Percentiles rank a stretch among this genome's conserved stretches.
Evolutionary conservation across 1,284 basidiomycete species (phyloP).

Genomic region (Cutaneotrichosporon cyanovorans): DNA sequence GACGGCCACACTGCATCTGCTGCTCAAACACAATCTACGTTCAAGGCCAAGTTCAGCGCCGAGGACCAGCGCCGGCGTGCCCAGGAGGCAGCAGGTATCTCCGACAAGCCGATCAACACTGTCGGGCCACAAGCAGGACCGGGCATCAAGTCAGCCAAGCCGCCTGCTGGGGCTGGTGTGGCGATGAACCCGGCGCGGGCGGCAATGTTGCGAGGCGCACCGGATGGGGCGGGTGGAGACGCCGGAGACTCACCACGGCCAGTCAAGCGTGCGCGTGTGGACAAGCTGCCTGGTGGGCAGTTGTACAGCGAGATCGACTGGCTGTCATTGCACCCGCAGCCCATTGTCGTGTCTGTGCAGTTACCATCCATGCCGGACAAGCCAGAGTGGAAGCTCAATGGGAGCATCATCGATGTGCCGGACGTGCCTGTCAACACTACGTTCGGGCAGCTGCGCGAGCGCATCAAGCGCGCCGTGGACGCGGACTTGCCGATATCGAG

Average conservation of each 20-base stretch:
- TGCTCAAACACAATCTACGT: conserved; percentile 77
- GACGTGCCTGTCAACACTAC: conserved; percentile 73
- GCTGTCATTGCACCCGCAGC: conserved; percentile 79
- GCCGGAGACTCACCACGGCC: conserved; percentile 15
- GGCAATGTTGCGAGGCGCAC: conserved; percentile 43
- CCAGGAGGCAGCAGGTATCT: conserved; percentile 60
- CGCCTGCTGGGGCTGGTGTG: conserved; percentile 26
- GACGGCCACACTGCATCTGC: conserved; percentile 90
- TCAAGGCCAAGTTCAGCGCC: conserved; percentile 79
- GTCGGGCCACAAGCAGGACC: conserved; percentile 28
- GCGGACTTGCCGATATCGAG: conserved; percentile 67
- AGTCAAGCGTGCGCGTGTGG: conserved; percentile 16
- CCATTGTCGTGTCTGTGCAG: conserved; percentile 73
- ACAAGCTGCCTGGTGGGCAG: conserved; percentile 14
- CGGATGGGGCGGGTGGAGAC: conserved; percentile 7
- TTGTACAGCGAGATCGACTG: conserved; percentile 55
- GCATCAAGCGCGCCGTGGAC: conserved; percentile 67
- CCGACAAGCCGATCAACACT: conserved; percentile 17
- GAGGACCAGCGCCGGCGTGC: conserved; percentile 93
- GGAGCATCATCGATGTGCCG: conserved; percentile 62
- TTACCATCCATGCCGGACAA: conserved; percentile 68
- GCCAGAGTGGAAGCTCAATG: conserved; percentile 86
- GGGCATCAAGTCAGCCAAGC: conserved; percentile 21
- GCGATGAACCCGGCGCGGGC: conserved; percentile 44
- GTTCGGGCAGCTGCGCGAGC: conserved; percentile 77